Base-by-base conservation (phyloP, 106 monocot species). In the Platanthera guangdongensis region DNA sequence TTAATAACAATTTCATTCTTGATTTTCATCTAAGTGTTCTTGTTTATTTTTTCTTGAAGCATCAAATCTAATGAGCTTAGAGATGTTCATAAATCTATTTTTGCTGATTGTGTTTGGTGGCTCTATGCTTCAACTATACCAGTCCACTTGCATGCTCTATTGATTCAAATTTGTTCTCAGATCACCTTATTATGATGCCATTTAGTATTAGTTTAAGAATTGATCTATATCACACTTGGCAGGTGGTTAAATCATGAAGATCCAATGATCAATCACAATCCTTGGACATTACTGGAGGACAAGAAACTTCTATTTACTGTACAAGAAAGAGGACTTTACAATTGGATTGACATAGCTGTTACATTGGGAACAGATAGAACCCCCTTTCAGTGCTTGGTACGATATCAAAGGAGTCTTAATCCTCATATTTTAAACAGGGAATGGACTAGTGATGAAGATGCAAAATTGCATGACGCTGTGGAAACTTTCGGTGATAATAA, bases 331-430 rank as follows among this genome's bases (percentile, higher is more conserved):
- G 99, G 99, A 5, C 45, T 99, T 72, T 92, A 85, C 63, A 88
- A 99, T 67, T 99, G 99, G 99, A 85, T 94, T 79, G 86, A 92
- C 25, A 90, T 99, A 71, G 78, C 94, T 47, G 51, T 82, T 65
- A 32, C 68, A 46, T 30, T 94, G 18, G 94, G 86, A 39, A 92
- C 88, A 51, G 65, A 81, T 28, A 86, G 99, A 77, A 99, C 94
- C 51, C 99, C 99, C 60, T 99, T 90, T 82, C 94, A 99, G 70
- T 99, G 99, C 71, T 86, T 99, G 83, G 79, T 77, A 77, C 94
- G 89, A 52, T 99, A 94, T 57, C 99, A 99, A 71, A 78, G 99
- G 71, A 99, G 99, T 80, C 90, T 99, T n/a, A 99, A 99, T 87
- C 91, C 92, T 22, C 81, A 86, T 82, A 99, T 99, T 47, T 70